Conservation (phyloP, 768 basidiomycete genomes). For the Collybia mongolica region DNA sequence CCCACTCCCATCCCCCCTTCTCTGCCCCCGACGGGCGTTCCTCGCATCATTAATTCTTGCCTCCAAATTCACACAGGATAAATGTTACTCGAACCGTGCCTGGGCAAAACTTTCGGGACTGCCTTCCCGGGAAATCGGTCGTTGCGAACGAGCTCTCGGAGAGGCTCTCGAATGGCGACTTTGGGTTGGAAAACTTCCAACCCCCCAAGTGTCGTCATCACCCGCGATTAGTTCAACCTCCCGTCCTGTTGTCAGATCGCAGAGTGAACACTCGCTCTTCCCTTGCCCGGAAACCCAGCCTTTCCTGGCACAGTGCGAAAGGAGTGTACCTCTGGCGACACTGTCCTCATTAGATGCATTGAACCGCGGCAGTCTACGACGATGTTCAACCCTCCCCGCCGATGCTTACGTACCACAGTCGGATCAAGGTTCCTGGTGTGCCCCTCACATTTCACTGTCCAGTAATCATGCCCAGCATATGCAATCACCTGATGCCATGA, state of each 20-base stretch:
- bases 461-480: too few relatives aligned
- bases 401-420: conserved; percentile 17
- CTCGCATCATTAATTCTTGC: conserved; percentile 87
- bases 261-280: conserved; percentile 44
- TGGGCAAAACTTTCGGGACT: conserved; percentile 96
- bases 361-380: conserved; percentile 28
- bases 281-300: conserved; percentile 12
- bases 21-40: conserved; percentile 88
- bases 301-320: conserved; percentile 22
- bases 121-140: conserved; percentile 79
- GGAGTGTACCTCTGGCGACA: not conserved
- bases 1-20: conserved; percentile 72
- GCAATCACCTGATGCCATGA: too few relatives aligned
- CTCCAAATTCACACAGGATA: conserved; percentile 91
- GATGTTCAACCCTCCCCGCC: conserved; percentile 41
- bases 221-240: conserved; percentile 15
- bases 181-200: conserved; percentile 78
- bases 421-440: too few relatives aligned
- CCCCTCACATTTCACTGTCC: too few relatives aligned
- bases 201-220: conserved; percentile 18
- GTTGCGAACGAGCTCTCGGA: conserved; percentile 86
- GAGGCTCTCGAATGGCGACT: conserved; percentile 88
- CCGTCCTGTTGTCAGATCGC: conserved; percentile 45
- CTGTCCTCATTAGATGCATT: not conserved
- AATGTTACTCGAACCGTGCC: conserved; percentile 89